phyloP scores from a whole-genome alignment of 768 basidiomycete species.

The Mycena maculata region DNA sequence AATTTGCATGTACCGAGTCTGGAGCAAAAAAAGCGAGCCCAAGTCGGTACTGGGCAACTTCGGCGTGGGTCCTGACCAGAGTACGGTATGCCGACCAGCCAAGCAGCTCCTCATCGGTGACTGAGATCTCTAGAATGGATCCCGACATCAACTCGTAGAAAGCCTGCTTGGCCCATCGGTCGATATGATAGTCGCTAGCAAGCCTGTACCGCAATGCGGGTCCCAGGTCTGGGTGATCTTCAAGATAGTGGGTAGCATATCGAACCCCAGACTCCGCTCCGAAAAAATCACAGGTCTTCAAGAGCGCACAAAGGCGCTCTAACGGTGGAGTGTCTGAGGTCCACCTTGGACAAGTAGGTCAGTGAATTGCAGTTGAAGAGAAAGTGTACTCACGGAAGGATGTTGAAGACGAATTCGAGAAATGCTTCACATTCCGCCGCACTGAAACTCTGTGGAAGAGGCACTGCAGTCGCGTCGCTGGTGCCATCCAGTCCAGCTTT shows the following conservation, averaged over 20 bases:
- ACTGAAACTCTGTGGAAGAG: neutral
- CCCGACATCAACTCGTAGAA: constrained; percentile 7
- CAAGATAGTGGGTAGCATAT: constrained; percentile 14
- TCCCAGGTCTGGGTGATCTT: neutral
- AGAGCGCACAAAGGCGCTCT: neutral
- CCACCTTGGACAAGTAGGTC: neutral
- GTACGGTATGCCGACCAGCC: neutral
- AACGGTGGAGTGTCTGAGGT: neutral
- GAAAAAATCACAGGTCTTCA: constrained; percentile 12
- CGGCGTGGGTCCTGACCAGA: neutral
- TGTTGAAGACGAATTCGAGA: constrained; percentile 14
- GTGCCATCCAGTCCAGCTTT: neutral
- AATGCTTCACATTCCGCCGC: neutral
- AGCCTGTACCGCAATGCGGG: constrained; percentile 8
- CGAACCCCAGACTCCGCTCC: neutral
- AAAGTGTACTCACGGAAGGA: neutral
- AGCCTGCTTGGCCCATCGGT: neutral
- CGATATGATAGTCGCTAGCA: neutral
- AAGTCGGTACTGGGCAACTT: neutral
- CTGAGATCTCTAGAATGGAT: neutral
- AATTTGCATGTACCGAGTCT: neutral
- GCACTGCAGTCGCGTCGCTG: neutral
- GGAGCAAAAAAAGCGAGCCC: neutral
- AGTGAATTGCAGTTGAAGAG: neutral
- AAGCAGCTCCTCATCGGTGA: neutral